Percentiles rank a stretch among this genome's conserved stretches.
Evolutionary conservation across 1,139 yeast genomes (phyloP).

Genomic region (Lodderomyces margitis): DNA sequence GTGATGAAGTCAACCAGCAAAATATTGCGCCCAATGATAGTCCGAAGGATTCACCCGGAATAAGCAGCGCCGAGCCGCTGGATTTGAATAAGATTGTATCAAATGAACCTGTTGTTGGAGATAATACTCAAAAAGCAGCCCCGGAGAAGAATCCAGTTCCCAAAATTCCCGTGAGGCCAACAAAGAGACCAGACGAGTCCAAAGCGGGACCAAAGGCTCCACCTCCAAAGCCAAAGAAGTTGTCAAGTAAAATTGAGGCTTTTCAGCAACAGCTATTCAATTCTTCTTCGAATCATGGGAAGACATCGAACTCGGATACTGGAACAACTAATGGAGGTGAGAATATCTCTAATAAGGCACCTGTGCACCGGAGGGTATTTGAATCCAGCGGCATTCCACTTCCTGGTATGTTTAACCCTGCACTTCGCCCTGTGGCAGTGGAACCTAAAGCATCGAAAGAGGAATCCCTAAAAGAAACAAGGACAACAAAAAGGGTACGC

Average conservation of each 20-base stretch:
- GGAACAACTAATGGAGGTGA: not conserved
- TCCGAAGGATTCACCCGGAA: not conserved
- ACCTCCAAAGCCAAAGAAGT: constrained; percentile 72
- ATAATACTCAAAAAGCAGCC: not conserved
- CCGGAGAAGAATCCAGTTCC: constrained; percentile 1
- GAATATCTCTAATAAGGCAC: not conserved
- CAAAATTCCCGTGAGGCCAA: constrained; percentile 14
- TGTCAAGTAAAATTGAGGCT: constrained; percentile 75
- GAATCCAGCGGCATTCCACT: constrained; percentile 55
- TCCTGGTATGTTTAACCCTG: constrained; percentile 57
- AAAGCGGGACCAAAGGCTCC: constrained; percentile 24
- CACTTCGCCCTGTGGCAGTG: constrained; percentile 5
- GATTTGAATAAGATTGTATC: not conserved
- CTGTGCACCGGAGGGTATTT: constrained; percentile 27
- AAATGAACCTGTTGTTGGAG: not conserved
- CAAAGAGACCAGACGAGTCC: constrained; percentile 4
- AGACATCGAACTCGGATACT: not conserved
- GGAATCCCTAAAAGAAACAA: constrained; percentile 8
- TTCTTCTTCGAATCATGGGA: constrained; percentile 1
- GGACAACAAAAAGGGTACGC: constrained; percentile 45
- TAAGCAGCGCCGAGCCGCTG: not conserved
- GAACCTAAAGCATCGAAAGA: constrained; percentile 1
- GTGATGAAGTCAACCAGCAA: not conserved
- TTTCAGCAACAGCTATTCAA: constrained; percentile 52
- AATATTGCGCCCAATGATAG: not conserved